phyloP scores from a whole-genome alignment of 2,329 filamentous ascomycete genomes.

The Pseudogymnoascus sp. region DNA sequence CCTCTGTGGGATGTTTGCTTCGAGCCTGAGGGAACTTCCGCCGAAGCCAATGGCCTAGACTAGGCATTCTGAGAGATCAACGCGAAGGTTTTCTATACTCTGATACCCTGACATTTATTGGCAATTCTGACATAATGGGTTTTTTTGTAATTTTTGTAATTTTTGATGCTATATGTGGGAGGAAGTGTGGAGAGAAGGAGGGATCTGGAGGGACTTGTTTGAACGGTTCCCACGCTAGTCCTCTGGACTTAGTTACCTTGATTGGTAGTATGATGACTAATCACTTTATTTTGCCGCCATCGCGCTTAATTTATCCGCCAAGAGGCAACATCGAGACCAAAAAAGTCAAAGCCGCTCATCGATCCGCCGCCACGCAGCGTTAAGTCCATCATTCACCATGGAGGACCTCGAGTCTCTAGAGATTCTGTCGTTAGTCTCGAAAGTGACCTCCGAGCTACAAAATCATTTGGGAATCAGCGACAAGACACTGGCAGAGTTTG shows the following conservation, averaged over 20 bases:
- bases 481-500: slow-evolving; percentile 92
- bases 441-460: slow-evolving; percentile 86
- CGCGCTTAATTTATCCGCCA: background rate
- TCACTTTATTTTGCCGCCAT: background rate
- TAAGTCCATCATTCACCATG: slow-evolving; percentile 18
- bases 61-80: background rate
- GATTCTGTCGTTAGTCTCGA: slow-evolving; percentile 86
- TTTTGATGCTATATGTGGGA: too few relatives aligned
- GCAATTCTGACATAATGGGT: too few relatives aligned
- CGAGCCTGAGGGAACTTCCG: background rate
- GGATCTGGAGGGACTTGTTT: too few relatives aligned
- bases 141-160: too few relatives aligned
- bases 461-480: slow-evolving; percentile 90
- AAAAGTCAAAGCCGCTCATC: background rate
- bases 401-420: slow-evolving; percentile 79
- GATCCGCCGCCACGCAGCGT: background rate
- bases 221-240: too few relatives aligned
- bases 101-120: too few relatives aligned
- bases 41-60: background rate
- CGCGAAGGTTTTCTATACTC: too few relatives aligned
- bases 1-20: background rate
- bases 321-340: background rate
- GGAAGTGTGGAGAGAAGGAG: too few relatives aligned
- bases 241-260: slow-evolving; percentile 1
- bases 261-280: background rate